phyloP scores from a whole-genome alignment of 768 basidiomycete species.

The Xerocomellus chrysenteron region DNA sequence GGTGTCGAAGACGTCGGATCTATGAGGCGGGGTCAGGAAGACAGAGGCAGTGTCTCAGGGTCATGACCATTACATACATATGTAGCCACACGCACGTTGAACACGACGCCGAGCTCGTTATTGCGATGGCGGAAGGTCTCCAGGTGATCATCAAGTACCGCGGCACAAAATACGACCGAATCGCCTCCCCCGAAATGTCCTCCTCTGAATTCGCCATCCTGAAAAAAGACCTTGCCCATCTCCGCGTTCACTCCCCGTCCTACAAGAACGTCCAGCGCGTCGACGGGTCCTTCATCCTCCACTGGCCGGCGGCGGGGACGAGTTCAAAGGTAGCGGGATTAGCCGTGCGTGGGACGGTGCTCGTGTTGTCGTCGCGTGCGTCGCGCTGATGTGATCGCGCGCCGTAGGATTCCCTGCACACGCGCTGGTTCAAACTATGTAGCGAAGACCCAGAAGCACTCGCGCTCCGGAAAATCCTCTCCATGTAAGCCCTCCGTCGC shows the following conservation, averaged over 20 bases:
- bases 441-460: conserved; percentile 23
- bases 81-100: not conserved
- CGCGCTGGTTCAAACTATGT: conserved; percentile 26
- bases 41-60: too few relatives aligned
- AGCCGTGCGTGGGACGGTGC: conserved; percentile 7
- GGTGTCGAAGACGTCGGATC: too few relatives aligned
- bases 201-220: conserved; percentile 23
- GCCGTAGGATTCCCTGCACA: conserved; percentile 23
- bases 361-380: not conserved
- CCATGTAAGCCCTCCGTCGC: conserved; percentile 23
- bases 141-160: conserved; percentile 27
- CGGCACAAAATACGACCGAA: conserved; percentile 15
- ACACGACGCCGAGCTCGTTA: conserved; percentile 1
- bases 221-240: conserved; percentile 28
- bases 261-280: conserved; percentile 26
- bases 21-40: too few relatives aligned
- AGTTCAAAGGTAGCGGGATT: conserved; percentile 1
- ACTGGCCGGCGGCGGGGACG: conserved; percentile 20
- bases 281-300: conserved; percentile 23
- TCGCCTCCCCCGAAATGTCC: conserved; percentile 8
- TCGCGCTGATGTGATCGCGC: not conserved
- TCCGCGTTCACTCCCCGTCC: conserved; percentile 31
- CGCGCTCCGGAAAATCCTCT: conserved; percentile 25
- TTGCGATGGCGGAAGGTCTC: conserved; percentile 22
- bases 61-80: too few relatives aligned